phyloP scores from a whole-genome alignment of 768 basidiomycete genomes.

The Tricholoma matsutake region DNA sequence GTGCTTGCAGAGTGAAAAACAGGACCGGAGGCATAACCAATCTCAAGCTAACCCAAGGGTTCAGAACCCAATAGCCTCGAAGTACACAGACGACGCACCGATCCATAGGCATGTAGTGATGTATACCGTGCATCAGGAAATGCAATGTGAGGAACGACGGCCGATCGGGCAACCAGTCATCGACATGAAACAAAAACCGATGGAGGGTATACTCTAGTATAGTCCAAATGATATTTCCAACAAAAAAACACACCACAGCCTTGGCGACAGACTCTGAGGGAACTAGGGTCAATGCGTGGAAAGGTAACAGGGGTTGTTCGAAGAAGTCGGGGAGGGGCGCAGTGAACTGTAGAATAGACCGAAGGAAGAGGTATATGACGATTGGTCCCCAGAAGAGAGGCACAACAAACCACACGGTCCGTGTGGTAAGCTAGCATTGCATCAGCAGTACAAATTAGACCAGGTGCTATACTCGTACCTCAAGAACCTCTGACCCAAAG shows the following conservation, averaged over 20 bases:
- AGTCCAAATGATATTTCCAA: conserved; percentile 92
- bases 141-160: conserved; percentile 80
- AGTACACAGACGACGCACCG: conserved; percentile 42
- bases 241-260: conserved; percentile 65
- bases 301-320: conserved; percentile 51
- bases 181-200: conserved; percentile 97
- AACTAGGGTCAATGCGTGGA: conserved; percentile 44
- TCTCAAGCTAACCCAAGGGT: conserved; percentile 53
- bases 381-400: conserved; percentile 93
- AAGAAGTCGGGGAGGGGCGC: conserved; percentile 64
- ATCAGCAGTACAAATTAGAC: not conserved
- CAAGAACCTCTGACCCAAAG: conserved; percentile 79
- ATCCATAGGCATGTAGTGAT: conserved; percentile 98
- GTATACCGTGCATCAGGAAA: conserved; percentile 92
- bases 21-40: conserved; percentile 95
- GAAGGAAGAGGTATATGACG: conserved; percentile 69
- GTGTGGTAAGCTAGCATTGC: conserved; percentile 60
- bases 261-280: conserved; percentile 52
- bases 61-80: not conserved
- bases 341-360: conserved; percentile 81
- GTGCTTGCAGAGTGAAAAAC: conserved; percentile 72
- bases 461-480: conserved; percentile 46
- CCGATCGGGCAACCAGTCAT: conserved; percentile 80
- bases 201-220: conserved; percentile 90
- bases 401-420: conserved; percentile 92